Percentiles rank a stretch among this genome's conserved stretches.
These are phyloP conservation scores for Ceratonia siliqua DNA, from an alignment of 306 rosid species.

Conservation along the genomic window DNA sequence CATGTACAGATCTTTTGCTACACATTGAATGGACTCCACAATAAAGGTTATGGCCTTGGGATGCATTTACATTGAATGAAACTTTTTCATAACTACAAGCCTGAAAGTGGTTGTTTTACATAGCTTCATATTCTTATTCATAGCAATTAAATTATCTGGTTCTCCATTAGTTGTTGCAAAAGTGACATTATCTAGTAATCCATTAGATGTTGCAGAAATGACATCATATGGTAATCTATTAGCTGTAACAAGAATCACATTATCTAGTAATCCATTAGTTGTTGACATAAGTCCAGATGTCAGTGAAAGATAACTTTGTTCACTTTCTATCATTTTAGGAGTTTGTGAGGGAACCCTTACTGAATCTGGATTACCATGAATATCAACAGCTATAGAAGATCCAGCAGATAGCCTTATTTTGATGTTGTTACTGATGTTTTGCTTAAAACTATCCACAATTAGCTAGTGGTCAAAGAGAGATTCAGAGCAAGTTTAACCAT, in stretches of 20 bases:
- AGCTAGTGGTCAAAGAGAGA: conserved; percentile 37
- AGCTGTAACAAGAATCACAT: background rate
- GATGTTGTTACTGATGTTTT: conserved; percentile 26
- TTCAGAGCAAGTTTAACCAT: background rate
- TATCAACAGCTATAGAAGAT: background rate
- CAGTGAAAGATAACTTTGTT: conserved; percentile 30
- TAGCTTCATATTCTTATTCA: background rate
- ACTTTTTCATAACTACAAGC: background rate
- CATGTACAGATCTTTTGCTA: conserved; percentile 36
- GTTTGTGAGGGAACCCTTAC: background rate
- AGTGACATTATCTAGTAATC: background rate
- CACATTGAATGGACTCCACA: conserved; percentile 28
- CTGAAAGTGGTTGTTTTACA: background rate
- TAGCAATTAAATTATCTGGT: background rate
- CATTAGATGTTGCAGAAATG: background rate
- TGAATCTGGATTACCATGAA: conserved; percentile 6
- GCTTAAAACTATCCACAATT: conserved; percentile 46
- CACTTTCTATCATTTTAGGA: conserved; percentile 20
- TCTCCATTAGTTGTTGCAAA: background rate
- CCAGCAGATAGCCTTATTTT: conserved; percentile 22
- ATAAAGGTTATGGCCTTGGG: conserved; percentile 19
- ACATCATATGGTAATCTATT: background rate
- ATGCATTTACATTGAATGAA: too few relatives aligned
- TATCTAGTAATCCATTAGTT: background rate
- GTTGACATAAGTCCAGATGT: conserved; percentile 28